Base-by-base conservation (phyloP, 2,329 filamentous ascomycete species). In the Aspergillus sergii region DNA sequence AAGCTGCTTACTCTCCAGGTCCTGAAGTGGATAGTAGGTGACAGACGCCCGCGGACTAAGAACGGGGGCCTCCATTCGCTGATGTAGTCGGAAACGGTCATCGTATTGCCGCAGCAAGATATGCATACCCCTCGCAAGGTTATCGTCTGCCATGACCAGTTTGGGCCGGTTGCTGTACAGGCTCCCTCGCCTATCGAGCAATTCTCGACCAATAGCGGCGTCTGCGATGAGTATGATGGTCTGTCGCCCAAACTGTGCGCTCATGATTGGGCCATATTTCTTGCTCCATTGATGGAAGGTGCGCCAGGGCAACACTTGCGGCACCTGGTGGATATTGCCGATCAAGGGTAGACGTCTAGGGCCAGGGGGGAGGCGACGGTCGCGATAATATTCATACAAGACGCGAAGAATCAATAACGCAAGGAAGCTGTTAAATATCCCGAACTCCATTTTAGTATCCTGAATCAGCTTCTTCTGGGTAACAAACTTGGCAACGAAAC, bases 101-200 rank as follows among this genome's bases (percentile, higher is more conserved):
- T 73, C 76, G 70, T 84, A 83, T 0, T 71, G 78, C 32, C 78
- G 75, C n/a, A 82, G 72, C 2, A 82, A 71, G 54, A 80, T 75
- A 54, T 81, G 74, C 66, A 80, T 73, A 11, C 72, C 72, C 55
- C 76, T 77, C 1, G 78, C 78, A 10, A 81, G 78, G 19, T 84
- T 74, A 68, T 82, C 84, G 54, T 77, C 82, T 57, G 78, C 85
- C 64, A 79, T 82, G 36, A 81, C 76, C 81, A 81, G 83, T 19
- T 81, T 78, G 1, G 84, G 85, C 1, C 83, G 79, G 1, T 81
- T 82, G 0, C 82, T 81, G 68, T 86, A 86, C 53, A 83, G 78
- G n/a, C 79, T 78, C 0, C 82, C 81, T 46, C 82, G 81, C 67
- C 84, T 85, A 64, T 85, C 83, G 60, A 87, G 82, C n/a, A 87